Evolutionary conservation across 768 basidiomycete genomes (phyloP), one percentile per base, ranked within the genome.

Genomic region (Punctularia strigosozonata): DNA sequence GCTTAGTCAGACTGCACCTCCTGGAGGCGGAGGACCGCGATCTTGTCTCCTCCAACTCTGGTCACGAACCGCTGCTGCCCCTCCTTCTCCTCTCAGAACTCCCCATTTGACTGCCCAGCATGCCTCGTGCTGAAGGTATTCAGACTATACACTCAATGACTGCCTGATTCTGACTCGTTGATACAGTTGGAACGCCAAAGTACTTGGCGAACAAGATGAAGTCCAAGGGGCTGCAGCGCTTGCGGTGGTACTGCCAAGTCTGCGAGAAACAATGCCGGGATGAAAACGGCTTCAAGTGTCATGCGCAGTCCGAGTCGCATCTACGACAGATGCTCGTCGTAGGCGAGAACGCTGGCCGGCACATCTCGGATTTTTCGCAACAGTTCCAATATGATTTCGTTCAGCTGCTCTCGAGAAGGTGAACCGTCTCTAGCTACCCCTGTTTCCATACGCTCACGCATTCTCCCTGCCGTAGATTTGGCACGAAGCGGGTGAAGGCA

Each of bases 211-310:
- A 98, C 60, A 84, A 88, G 61, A 92, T 94, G 84, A 97, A 97
- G 65, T 83, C 90, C 42, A 97, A 97, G 55, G 94, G 91, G 50
- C 68, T 94, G 36, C 94, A 95, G 60, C 78, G 90, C 52, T 75
- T 98, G 46, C 75, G 92, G 45, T 98, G 92, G 94, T 99, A 87
- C 63, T 98, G 94, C 54, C 94, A 99, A 69, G 88, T 98, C 48
- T 98, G 95, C 74, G 66, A 97, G 71, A 99, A 99, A 58, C 94
- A 98, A 61, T 98, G 94, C 59, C 70, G 92, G 56, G 87, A 98
- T 60, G 95, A 98, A 66, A 99, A 99, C 60, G 95, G 92, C 14
- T 99, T 98, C 75, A 95, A 95, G 62, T 92, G 89, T 58, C 91
- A 97, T 57, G 73, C 79, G 13, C 72, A 75, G 39, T 87, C 86